Base-by-base conservation (phyloP, 495 filamentous ascomycete genomes). In the Neurospora sp. region DNA sequence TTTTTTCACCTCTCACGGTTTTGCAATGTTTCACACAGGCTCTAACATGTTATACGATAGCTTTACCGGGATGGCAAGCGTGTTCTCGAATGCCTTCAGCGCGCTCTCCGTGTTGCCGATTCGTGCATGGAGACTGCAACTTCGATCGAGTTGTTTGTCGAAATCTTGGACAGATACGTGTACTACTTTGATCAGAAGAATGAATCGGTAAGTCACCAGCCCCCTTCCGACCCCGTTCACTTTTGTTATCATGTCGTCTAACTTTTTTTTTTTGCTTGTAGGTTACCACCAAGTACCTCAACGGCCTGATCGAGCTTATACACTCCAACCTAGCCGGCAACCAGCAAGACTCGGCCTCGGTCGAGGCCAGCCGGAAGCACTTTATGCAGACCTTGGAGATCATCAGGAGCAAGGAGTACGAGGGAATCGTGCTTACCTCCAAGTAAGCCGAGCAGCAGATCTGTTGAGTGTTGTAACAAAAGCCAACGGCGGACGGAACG, bases 171-270 rank as follows among this genome's bases (percentile, higher is more conserved):
- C 79, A 89, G 96, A 79, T 99, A 98, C 82, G 96, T 98, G 70
- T 99, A 99, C 81, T 98, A 98, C 82, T 99, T 97, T 83, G 96
- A 99, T 82, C 94, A 98, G 78, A 94, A 97, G 83, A 99, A 99
- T 82, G 96, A 99, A 83, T 95, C 93, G 66, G 95, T 93, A 83
- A 82, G 91, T 81, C 37, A 37, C 59, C 41, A 40, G 38, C 37
- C 27, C 20, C 5, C 27, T 3, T 8, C 1, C 20, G 18, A 40
- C 6, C 6, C 16, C n/a, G 1, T 9, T 18, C 20, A 0, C 4
- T 42, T 71, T 53, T 27, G 41, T 16, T 7, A 12, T 0, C 37
- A 20, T 37, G 5, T 41, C 7, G 3, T 31, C 46, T 68, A 39
- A 61, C 71, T 16, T 37, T 37, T 37, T 37, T 35, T 31, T 5